Conservation (phyloP, 73 alveolate genomes). For the Symbiodinium natans region DNA sequence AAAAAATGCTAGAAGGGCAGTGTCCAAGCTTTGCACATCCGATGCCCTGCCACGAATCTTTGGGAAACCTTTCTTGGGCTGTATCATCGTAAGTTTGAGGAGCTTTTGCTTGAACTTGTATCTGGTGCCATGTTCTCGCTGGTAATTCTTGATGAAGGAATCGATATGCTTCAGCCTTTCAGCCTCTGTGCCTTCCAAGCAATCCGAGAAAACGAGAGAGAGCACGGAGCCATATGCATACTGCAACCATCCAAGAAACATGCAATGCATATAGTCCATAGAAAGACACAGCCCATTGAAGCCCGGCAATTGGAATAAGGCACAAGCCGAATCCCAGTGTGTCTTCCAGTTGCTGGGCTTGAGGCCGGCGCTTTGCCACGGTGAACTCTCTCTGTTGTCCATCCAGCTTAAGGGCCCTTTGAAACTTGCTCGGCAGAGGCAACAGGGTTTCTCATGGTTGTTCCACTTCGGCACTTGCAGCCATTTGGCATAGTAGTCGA, state of each 20-base stretch:
- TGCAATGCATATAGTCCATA: constrained; percentile 10
- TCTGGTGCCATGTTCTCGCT: background rate
- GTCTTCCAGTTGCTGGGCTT: background rate
- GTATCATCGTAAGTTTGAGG: background rate
- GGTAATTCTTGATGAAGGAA: background rate
- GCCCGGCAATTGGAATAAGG: background rate
- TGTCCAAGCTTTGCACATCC: no score
- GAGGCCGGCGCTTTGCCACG: background rate
- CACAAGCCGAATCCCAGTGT: background rate
- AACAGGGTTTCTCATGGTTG: background rate
- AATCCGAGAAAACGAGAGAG: background rate
- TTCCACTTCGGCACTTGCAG: background rate
- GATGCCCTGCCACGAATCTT: no score
- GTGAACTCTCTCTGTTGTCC: background rate
- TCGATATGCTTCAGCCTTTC: background rate
- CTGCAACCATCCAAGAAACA: constrained; percentile 1
- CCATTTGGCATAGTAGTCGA: background rate
- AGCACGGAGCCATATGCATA: background rate
- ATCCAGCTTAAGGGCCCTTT: background rate
- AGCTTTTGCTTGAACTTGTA: background rate
- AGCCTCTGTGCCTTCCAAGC: background rate
- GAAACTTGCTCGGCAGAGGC: background rate
- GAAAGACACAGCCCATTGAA: background rate
- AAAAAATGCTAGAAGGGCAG: no score
- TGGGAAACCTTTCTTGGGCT: background rate